Conservation (phyloP, 2,329 filamentous ascomycete species). For the Cladosporium cucumerinum region DNA sequence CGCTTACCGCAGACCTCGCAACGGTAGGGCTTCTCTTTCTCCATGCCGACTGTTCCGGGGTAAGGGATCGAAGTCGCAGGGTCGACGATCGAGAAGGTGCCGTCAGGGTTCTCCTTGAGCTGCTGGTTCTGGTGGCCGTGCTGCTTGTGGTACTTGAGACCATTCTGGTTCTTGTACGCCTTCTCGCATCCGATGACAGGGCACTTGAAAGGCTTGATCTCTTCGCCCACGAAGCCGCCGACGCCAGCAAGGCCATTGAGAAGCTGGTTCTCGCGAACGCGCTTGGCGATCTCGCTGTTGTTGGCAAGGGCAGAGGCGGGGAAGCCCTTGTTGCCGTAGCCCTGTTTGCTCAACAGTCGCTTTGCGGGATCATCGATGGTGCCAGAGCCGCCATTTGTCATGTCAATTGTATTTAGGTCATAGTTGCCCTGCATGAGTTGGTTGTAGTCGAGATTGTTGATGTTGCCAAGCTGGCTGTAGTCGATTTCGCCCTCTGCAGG, state of each 20-base stretch:
- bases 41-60: slow-evolving; percentile 96
- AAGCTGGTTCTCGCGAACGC: slow-evolving; percentile 62
- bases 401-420: slow-evolving; percentile 42
- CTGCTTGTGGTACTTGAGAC: slow-evolving; percentile 82
- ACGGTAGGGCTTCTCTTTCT: slow-evolving; percentile 98
- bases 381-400: slow-evolving; percentile 49
- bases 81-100: slow-evolving; percentile 97
- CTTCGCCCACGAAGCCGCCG: slow-evolving; percentile 63
- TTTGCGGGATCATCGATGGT: slow-evolving; percentile 92
- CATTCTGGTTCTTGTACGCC: slow-evolving; percentile 99
- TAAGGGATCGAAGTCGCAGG: slow-evolving; percentile 92
- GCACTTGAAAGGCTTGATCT: slow-evolving; percentile 96
- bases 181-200: slow-evolving; percentile 98
- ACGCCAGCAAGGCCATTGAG: slow-evolving; percentile 52
- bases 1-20: slow-evolving; percentile 96
- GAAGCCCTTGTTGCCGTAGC: slow-evolving; percentile 53
- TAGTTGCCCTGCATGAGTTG: slow-evolving; percentile 40
- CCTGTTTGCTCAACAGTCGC: slow-evolving; percentile 79
- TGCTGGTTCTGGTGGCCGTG: slow-evolving; percentile 97
- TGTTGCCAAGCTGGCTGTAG: slow-evolving; percentile 40
- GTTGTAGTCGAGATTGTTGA: slow-evolving; percentile 34
- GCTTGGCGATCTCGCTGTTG: slow-evolving; percentile 70
- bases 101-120: slow-evolving; percentile 92
- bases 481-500: slow-evolving; percentile 66
- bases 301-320: slow-evolving; percentile 61